Base-by-base conservation (phyloP, 2,329 filamentous ascomycete species). In the Didymellaceae sp. region DNA sequence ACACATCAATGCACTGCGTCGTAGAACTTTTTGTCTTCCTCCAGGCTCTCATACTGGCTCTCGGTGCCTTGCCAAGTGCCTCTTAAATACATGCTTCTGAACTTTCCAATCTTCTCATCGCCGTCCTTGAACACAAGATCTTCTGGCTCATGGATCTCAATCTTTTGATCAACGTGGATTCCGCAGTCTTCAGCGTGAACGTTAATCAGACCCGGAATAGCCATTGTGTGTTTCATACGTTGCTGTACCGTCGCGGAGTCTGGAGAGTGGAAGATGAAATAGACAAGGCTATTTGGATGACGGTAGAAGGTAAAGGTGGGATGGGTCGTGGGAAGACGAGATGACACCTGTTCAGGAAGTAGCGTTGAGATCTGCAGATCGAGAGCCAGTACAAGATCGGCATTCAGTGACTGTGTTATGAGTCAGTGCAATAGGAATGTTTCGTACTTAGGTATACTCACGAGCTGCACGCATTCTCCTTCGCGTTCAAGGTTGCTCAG, bases 191-290 rank as follows among this genome's bases (percentile, higher is more conserved):
- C 52, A 1, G 63, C 60, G n/a, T 63, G 66, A 11, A 70, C 52
- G 17, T 63, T 68, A 18, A 68, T 49, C 1, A 71, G 54, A 1
- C 62, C 64, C 0, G 63, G 57, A 10, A 68, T 62, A 3, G 65
- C 64, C 58, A 71, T 60, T 1, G 59, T 68, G 40, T 67, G 61
- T 31, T 58, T 62, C 67, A 68, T 70, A 10, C 65, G 64, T 25
- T 58, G 35, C 28, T 65, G 58, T 24, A 69, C 67, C 0, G 60
- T 40, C 1, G 59, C 57, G 7, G 32, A 46, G 33, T 68, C 64
- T 0, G 65, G 66, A 2, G 58, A 62, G 39, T 55, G 62, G 24
- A 59, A 67, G 39, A 69, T 64, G 51, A 70, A 68, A 41, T 64
- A 62, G 6, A 65, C 40, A 0, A 55, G 9, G 2, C 33, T 50